Percentiles rank a stretch among this genome's conserved stretches.
These are phyloP conservation scores for Taphrina wiesneri DNA, from an alignment of 1,139 yeast genomes.

Conservation along the genomic window DNA sequence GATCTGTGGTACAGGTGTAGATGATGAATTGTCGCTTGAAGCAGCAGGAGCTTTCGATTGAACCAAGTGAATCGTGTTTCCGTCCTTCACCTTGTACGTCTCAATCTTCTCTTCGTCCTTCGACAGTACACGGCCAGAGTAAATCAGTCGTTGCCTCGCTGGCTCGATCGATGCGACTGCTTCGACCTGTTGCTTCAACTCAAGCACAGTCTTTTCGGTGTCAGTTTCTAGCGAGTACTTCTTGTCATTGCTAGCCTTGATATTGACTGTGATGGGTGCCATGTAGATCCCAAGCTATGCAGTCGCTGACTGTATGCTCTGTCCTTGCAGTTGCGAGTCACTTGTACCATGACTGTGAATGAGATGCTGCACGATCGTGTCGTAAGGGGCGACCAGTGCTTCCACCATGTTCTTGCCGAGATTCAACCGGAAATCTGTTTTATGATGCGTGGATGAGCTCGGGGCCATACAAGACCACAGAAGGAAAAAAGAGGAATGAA, in stretches of 20 bases:
- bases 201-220: constrained; percentile 59
- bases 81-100: constrained; percentile 76
- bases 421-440: neutral
- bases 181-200: constrained; percentile 68
- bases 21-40: constrained; percentile 44
- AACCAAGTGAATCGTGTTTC: constrained; percentile 86
- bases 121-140: constrained; percentile 81
- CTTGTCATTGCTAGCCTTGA: constrained; percentile 58
- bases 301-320: neutral
- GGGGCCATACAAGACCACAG: neutral
- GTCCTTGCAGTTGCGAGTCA: neutral
- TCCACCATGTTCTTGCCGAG: constrained; percentile 2
- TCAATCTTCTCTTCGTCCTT: constrained; percentile 76
- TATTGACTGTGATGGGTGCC: constrained; percentile 48
- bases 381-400: constrained; percentile 9
- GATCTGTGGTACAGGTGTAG: constrained; percentile 57
- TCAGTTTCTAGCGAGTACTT: constrained; percentile 67
- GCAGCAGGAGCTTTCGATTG: constrained; percentile 54
- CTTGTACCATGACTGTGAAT: neutral
- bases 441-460: too few relatives aligned
- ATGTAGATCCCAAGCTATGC: too few relatives aligned
- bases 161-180: constrained; percentile 64
- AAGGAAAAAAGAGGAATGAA: neutral
- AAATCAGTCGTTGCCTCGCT: constrained; percentile 80
- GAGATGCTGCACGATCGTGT: neutral